Evolutionary conservation across 345 rosid species (phyloP), one percentile per base, ranked within the genome.

Genomic region (Salix koriyanagi): DNA sequence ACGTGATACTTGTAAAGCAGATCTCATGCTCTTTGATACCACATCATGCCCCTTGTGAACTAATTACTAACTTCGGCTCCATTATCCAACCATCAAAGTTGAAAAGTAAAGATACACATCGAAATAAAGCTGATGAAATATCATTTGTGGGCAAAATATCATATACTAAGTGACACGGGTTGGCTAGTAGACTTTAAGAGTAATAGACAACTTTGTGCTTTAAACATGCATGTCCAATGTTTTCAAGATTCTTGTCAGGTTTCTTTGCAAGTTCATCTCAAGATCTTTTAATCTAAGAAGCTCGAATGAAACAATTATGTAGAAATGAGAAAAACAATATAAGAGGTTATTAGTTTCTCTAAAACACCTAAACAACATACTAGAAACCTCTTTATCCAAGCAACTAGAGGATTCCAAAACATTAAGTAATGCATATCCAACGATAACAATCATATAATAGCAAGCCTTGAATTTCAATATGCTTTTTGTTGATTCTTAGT

Each of bases 271-370:
- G 82, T 86, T 92, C 94, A 16, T 88, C 81, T 0, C 97, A 90
- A 61, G 99, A 95, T 86, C 97, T 92, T 71, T 91, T 80, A 18
- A 94, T 95, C 94, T 92, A 95, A 2, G 97, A 97, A 75, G 99
- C 89, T 84, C 81, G 91, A 79, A 90, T 84, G 79, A 93, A 86
- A 67, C 84, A 82, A 21, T 78, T 90, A 97, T 90, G 52, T 30
- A 74, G 58, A 77, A 16, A 46, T 28, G 48, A 14, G 21, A 58
- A 62, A n/a, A 62, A n/a, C 6, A 39, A 30, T 60, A 61, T 73
- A 42, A 52, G 19, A 37, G 12, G 5, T 21, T 11, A 2, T 23
- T 23, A 21, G 7, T 44, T 39, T 58, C 68, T 56, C 0, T 14
- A 3, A 6, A 58, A 32, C n/a, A 16, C n/a, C 8, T 7, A 19